Evolutionary conservation across 129 eudicot genomes (phyloP), one percentile per base, ranked within the genome.

Genomic region (Arctium lappa): DNA sequence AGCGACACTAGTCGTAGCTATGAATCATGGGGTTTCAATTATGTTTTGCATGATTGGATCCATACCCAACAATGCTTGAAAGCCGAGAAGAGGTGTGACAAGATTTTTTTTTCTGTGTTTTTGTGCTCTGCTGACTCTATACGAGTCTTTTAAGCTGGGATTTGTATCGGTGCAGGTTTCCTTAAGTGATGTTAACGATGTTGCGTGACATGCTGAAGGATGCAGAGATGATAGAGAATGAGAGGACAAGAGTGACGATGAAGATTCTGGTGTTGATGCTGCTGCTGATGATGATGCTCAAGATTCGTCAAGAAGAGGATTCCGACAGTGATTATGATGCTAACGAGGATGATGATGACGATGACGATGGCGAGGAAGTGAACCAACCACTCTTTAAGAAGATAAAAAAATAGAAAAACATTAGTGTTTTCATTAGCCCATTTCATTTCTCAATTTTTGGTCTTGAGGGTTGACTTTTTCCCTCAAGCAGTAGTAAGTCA

Each of bases 221-320:
- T 73, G 82, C 86, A 87, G 85, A 80, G 91, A 91, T 69, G 74
- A 74, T 4, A 38, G 87, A 81, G 92, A 87, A 73, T 22, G 85
- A 84, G 42, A 60, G 12, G 77, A 76, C 48, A 72, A 62, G 1
- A 81, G 31, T 1, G 82, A 70, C 2, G 72, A 70, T 8, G 82
- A 83, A 16, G 86, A 83, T 2, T 78, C 53, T 0, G 86, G 71
- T 0, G 82, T 53, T 0, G 79, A 78, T 0, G 86, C 77, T 0
- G 86, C 76, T 0, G 77, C 27, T 22, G 27, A 22, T 22, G 27
- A 22, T 22, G 27, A 22, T 22, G 27, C 27, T 22, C 27, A 22
- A 22, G 27, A 22, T 33, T 33, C 36, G 3, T 33, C 36, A 33
- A 33, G 36, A 33, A 39, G 44, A 6, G 44, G 44, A 39, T 39